Evolutionary conservation across 2,329 filamentous ascomycete species (phyloP).

Genomic region (Cladophialophora exuberans): DNA sequence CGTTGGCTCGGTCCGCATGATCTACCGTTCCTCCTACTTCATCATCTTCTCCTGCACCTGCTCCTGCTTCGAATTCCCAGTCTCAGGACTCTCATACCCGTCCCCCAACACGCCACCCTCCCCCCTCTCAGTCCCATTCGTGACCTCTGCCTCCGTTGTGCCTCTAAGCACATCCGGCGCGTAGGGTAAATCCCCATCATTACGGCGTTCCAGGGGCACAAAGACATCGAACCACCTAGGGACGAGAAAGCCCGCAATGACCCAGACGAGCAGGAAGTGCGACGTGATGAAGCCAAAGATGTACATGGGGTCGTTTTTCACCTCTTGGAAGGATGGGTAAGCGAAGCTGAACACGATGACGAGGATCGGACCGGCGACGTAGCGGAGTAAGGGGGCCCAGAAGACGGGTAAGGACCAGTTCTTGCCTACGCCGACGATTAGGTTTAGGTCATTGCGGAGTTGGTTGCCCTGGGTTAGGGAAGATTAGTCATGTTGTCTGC

Average conservation of each 20-base stretch:
- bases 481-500: neutral
- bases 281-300: conserved; percentile 55
- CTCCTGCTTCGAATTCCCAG: too few relatives aligned
- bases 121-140: too few relatives aligned
- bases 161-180: too few relatives aligned
- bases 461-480: conserved; percentile 54
- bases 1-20: too few relatives aligned
- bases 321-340: conserved; percentile 54
- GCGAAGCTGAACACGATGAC: conserved; percentile 58
- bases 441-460: conserved; percentile 59
- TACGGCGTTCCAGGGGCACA: conserved; percentile 52
- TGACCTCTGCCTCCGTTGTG: too few relatives aligned
- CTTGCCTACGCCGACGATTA: conserved; percentile 56
- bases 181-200: too few relatives aligned
- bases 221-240: conserved; percentile 60
- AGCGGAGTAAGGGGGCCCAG: conserved; percentile 56
- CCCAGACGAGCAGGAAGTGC: conserved; percentile 51
- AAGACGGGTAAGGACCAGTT: conserved; percentile 61
- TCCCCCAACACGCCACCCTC: too few relatives aligned
- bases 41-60: too few relatives aligned
- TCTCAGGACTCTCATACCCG: too few relatives aligned
- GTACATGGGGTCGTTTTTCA: conserved; percentile 55
- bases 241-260: conserved; percentile 54
- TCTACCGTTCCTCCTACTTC: too few relatives aligned
- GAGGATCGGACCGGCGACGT: conserved; percentile 54